Evolutionary conservation across 768 basidiomycete species (phyloP).

Genomic region (Rhodotorula toruloides): DNA sequence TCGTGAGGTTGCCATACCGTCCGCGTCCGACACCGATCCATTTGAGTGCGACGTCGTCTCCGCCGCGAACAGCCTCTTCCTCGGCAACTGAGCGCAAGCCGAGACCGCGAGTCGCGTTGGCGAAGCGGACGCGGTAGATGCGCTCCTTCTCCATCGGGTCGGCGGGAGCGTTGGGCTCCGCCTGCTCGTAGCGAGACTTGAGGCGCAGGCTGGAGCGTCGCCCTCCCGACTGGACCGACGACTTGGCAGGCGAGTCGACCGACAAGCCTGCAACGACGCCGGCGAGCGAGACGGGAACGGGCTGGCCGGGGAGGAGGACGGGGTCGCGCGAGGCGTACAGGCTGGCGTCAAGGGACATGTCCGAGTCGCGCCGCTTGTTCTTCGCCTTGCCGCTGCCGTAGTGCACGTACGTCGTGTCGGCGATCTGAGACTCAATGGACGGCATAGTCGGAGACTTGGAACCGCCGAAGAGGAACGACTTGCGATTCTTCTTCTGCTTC

Average conservation of each 20-base stretch:
- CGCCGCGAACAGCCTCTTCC: conserved; percentile 8
- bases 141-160: conserved; percentile 1
- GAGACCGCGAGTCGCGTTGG: conserved; percentile 20
- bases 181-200: not conserved
- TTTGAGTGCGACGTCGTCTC: conserved; percentile 4
- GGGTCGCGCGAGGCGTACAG: conserved; percentile 23
- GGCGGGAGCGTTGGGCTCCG: too few species aligned
- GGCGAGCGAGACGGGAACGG: too few species aligned
- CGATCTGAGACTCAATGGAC: conserved; percentile 22
- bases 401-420: conserved; percentile 16
- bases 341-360: conserved; percentile 1
- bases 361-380: not conserved
- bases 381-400: conserved; percentile 5
- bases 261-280: not conserved
- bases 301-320: conserved; percentile 5
- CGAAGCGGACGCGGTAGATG: conserved; percentile 25
- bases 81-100: conserved; percentile 26
- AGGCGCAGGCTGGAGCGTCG: not conserved
- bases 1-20: conserved; percentile 5
- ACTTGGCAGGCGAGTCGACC: not conserved
- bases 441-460: not conserved
- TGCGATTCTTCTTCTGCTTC: not conserved
- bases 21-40: conserved; percentile 26
- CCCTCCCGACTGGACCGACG: not conserved
- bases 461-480: conserved; percentile 13